Evolutionary conservation across 352 stramenopile species (phyloP).

Genomic region (Phytopythium cucurbitacearum): DNA sequence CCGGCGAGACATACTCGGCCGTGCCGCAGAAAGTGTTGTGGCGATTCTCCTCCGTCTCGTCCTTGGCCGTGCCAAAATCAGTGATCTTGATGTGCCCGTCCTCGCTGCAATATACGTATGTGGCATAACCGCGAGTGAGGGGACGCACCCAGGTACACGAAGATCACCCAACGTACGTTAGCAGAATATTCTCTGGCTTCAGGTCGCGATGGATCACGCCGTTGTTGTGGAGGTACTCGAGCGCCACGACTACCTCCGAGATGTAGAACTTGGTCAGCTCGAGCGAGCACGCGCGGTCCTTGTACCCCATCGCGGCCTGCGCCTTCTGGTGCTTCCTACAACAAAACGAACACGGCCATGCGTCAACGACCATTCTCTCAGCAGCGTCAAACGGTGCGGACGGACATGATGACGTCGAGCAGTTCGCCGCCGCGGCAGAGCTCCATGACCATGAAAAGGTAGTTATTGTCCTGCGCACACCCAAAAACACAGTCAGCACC

Average conservation of each 20-base stretch:
- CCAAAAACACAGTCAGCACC: not conserved
- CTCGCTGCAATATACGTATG: conserved; percentile 18
- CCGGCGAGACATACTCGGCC: conserved; percentile 90
- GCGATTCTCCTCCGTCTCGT: conserved; percentile 73
- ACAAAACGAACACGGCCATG: not conserved
- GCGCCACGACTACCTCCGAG: conserved; percentile 89
- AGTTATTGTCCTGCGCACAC: conserved; percentile 58
- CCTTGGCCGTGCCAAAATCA: conserved; percentile 88
- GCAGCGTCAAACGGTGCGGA: conserved; percentile 6
- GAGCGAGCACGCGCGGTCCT: conserved; percentile 65
- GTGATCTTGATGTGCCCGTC: conserved; percentile 89
- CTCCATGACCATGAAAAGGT: conserved; percentile 91
- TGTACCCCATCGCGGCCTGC: conserved; percentile 45
- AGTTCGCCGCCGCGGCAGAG: conserved; percentile 82
- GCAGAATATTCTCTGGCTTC: conserved; percentile 89
- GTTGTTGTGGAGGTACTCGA: conserved; percentile 93
- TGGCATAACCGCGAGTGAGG: not conserved
- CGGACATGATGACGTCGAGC: conserved; percentile 84
- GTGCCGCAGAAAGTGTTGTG: conserved; percentile 90
- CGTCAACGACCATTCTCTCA: not conserved
- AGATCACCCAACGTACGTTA: conserved; percentile 24
- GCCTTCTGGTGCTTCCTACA: conserved; percentile 77
- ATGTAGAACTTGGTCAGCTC: conserved; percentile 92
- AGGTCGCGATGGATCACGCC: conserved; percentile 96
- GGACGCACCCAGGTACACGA: not conserved